A percentile compares a stretch with the other conserved stretches of the same genome.
These are phyloP conservation scores for Ogataea pignaliae DNA, from an alignment of 805 yeast species.

Conservation along the genomic window DNA sequence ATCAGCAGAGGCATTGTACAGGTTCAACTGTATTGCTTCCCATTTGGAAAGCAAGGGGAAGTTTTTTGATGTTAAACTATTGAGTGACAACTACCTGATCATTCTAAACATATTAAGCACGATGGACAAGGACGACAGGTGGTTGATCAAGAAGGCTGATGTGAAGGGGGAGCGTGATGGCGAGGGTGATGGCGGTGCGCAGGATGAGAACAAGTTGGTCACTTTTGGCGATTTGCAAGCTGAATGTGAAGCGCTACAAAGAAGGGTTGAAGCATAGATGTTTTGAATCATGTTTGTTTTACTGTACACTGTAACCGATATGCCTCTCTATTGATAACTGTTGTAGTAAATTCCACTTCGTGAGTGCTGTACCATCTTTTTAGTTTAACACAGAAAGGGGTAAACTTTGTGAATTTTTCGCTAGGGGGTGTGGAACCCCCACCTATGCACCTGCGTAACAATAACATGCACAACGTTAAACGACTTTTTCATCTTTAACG, in stretches of 20 bases:
- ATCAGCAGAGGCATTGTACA: conserved; percentile 39
- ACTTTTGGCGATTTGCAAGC: conserved; percentile 15
- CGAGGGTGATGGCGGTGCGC: not conserved
- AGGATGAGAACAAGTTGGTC: conserved; percentile 8
- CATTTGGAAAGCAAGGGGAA: conserved; percentile 6
- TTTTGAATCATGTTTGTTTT: too few relatives aligned
- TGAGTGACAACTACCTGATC: conserved; percentile 35
- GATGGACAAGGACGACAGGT: conserved; percentile 34
- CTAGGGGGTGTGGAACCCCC: too few relatives aligned
- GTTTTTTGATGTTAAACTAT: conserved; percentile 13
- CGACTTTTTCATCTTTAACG: too few relatives aligned
- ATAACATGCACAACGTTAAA: too few relatives aligned
- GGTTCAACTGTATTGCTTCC: conserved; percentile 31
- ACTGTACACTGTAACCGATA: too few relatives aligned
- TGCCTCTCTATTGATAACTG: too few relatives aligned
- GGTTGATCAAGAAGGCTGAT: conserved; percentile 31
- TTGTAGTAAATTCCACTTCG: too few relatives aligned
- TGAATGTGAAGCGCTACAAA: conserved; percentile 14
- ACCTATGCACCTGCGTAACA: too few relatives aligned
- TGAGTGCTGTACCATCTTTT: too few relatives aligned
- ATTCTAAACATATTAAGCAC: conserved; percentile 37
- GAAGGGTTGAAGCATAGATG: too few relatives aligned
- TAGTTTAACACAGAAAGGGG: too few relatives aligned
- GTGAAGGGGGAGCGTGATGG: not conserved
- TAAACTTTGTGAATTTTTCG: too few relatives aligned